Percentiles rank a stretch among this genome's conserved stretches.
Evolutionary conservation across 768 basidiomycete genomes (phyloP).

Genomic region (Sarcodon sp.): DNA sequence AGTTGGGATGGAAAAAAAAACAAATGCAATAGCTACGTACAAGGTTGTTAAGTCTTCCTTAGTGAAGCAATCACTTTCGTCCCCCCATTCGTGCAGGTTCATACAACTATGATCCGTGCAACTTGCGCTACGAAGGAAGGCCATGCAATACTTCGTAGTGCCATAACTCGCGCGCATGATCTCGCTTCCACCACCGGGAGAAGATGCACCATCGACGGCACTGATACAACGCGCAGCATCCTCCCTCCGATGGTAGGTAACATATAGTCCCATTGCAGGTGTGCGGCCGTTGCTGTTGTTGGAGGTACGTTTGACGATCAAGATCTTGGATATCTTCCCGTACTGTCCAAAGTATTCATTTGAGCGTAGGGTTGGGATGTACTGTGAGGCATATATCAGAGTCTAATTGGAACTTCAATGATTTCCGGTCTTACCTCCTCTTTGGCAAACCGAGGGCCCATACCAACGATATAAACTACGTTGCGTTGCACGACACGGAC

Average conservation of each 20-base stretch:
- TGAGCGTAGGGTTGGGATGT: slow-evolving; percentile 85
- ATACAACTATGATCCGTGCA: slow-evolving; percentile 88
- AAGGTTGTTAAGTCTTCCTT: slow-evolving; percentile 92
- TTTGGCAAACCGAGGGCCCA: slow-evolving; percentile 87
- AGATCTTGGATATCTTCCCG: slow-evolving; percentile 93
- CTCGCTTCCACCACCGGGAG: slow-evolving; percentile 82
- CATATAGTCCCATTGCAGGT: slow-evolving; percentile 85
- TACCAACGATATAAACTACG: slow-evolving; percentile 92
- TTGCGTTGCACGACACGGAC: slow-evolving; percentile 95
- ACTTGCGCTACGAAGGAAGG: slow-evolving; percentile 72
- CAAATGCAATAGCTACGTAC: slow-evolving; percentile 29
- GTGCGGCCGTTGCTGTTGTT: slow-evolving; percentile 43
- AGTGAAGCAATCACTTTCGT: slow-evolving; percentile 95
- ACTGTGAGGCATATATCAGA: slow-evolving; percentile 21
- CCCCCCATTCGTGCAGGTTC: slow-evolving; percentile 96
- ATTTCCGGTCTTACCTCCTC: slow-evolving; percentile 66
- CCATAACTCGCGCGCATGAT: slow-evolving; percentile 91
- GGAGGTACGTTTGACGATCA: slow-evolving; percentile 80
- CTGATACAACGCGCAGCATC: slow-evolving; percentile 90
- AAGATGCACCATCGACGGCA: slow-evolving; percentile 84
- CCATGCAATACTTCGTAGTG: slow-evolving; percentile 96
- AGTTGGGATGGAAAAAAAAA: background rate
- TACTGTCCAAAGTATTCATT: slow-evolving; percentile 98
- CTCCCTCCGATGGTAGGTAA: slow-evolving; percentile 89
- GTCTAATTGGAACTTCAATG: slow-evolving; percentile 1